These are phyloP conservation scores for Epichloe coenophiala DNA, from an alignment of 2,329 filamentous ascomycete genomes.

Conservation along the genomic window DNA sequence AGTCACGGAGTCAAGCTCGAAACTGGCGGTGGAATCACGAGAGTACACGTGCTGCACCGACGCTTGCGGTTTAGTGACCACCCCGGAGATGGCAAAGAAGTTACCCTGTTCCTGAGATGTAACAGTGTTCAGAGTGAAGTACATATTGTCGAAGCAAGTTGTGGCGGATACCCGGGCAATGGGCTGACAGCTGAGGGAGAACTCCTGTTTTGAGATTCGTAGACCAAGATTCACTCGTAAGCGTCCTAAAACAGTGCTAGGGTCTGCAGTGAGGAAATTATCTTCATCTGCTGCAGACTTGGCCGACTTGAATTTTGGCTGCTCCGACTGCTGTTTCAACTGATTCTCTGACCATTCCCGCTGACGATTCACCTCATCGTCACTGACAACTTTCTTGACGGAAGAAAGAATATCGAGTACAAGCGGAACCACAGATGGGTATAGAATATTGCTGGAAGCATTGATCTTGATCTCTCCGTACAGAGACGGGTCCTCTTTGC, in stretches of 20 bases:
- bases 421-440: conserved; percentile 82
- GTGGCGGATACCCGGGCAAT: conserved; percentile 91
- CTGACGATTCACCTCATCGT: conserved; percentile 20
- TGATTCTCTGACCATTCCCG: conserved; percentile 11
- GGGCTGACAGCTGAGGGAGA: conserved; percentile 89
- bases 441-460: conserved; percentile 77
- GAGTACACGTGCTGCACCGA: conserved; percentile 97
- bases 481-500: conserved; percentile 59
- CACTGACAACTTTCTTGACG: conserved; percentile 76
- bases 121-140: conserved; percentile 85
- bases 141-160: conserved; percentile 77
- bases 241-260: conserved; percentile 68
- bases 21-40: conserved; percentile 85
- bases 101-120: conserved; percentile 77
- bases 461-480: conserved; percentile 86
- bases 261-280: conserved; percentile 65
- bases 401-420: conserved; percentile 81
- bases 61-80: conserved; percentile 63
- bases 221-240: conserved; percentile 79
- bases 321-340: conserved; percentile 7
- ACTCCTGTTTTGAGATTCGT: conserved; percentile 83
- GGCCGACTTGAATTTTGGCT: conserved; percentile 25
- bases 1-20: conserved; percentile 77
- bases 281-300: conserved; percentile 51
- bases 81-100: conserved; percentile 79